phyloP scores from a whole-genome alignment of 225 moss, liverwort and hornwort genomes.

The Marchantia paleacea region DNA sequence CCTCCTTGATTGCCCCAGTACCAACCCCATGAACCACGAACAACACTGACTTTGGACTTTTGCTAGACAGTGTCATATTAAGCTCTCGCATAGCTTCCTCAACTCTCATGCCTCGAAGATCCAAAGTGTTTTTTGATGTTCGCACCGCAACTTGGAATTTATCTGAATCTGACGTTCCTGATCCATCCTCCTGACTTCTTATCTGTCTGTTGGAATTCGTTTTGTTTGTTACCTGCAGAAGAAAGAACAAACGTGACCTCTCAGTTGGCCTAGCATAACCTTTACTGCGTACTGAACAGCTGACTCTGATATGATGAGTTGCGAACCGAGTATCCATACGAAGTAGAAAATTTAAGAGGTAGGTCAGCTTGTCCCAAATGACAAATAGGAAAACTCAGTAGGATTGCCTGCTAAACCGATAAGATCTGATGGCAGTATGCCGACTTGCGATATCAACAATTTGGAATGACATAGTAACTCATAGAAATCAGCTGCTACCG shows the following conservation, averaged over 20 bases:
- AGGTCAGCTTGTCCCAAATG: too few species aligned
- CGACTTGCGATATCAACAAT: too few species aligned
- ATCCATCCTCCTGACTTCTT: slow-evolving; percentile 46
- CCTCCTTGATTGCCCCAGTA: slow-evolving; percentile 93
- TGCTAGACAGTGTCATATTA: slow-evolving; percentile 59
- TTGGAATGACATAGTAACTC: too few species aligned
- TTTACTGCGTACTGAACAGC: too few species aligned
- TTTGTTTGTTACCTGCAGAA: slow-evolving; percentile 24
- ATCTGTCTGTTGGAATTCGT: neutral
- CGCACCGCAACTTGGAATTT: slow-evolving; percentile 79
- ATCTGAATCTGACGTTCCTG: slow-evolving; percentile 34
- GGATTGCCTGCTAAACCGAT: too few species aligned
- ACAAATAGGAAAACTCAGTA: too few species aligned
- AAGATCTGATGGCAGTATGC: too few species aligned
- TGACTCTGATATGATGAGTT: neutral
- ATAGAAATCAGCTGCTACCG: too few species aligned
- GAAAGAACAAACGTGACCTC: neutral
- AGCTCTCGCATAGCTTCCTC: slow-evolving; percentile 81
- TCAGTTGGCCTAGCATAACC: neutral
- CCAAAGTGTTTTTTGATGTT: slow-evolving; percentile 84
- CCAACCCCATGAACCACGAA: slow-evolving; percentile 94
- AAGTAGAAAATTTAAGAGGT: too few species aligned
- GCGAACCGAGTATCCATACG: too few species aligned
- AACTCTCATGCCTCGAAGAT: slow-evolving; percentile 80
- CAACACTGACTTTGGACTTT: slow-evolving; percentile 61